A percentile compares a stretch with the other conserved stretches of the same genome.
Evolutionary conservation across 2,329 filamentous ascomycete species (phyloP).

Genomic region (Alternaria solani): DNA sequence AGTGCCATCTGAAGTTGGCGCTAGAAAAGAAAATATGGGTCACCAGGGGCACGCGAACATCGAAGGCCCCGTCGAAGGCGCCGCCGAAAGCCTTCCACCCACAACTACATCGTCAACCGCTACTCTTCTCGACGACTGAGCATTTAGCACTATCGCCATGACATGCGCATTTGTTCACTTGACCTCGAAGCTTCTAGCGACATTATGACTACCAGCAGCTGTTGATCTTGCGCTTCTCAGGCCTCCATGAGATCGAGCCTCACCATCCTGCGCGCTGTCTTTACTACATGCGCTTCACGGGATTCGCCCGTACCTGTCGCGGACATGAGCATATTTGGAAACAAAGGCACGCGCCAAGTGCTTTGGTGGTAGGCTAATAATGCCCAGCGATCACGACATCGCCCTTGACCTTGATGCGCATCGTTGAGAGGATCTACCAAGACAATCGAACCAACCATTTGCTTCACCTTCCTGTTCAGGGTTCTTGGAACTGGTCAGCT

Average conservation of each 20-base stretch:
- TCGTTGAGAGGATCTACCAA: slow-evolving; percentile 31
- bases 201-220: neutral
- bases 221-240: neutral
- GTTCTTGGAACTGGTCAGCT: slow-evolving; percentile 20
- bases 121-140: neutral
- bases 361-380: slow-evolving; percentile 23
- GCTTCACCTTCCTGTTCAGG: slow-evolving; percentile 42
- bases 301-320: neutral
- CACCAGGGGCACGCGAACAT: neutral
- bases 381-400: slow-evolving; percentile 41
- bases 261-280: neutral
- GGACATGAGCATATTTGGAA: neutral
- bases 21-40: neutral
- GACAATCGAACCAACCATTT: slow-evolving; percentile 21
- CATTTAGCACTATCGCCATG: neutral
- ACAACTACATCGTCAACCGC: neutral
- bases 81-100: neutral
- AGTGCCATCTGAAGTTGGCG: neutral
- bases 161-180: neutral
- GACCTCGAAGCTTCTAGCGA: neutral
- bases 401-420: slow-evolving; percentile 21
- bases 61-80: neutral
- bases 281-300: neutral
- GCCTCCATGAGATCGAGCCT: neutral
- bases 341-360: slow-evolving; percentile 12